Evolutionary conservation across 371 early-diverging fungal genomes (phyloP), one percentile per base, ranked within the genome.

Genomic region (Saksenaea vasiformis): DNA sequence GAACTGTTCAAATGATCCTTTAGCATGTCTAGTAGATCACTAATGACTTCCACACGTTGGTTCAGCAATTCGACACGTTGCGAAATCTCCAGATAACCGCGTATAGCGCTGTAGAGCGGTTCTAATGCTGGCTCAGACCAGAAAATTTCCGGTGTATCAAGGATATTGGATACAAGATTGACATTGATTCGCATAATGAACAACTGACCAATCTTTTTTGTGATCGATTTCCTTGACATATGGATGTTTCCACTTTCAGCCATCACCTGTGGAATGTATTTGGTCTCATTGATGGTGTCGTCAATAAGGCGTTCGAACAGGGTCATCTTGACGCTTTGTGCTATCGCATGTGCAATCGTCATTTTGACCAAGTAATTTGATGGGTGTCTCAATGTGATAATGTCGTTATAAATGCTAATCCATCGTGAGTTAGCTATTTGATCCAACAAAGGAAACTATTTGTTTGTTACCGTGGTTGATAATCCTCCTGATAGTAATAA

Each of bases 101-200:
- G 80, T 34, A 90, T 89, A 3, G 92, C 91, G 62, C 82, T 82
- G 59, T 93, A 94, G 28, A 94, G 66, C 11, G 91, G 93, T 63
- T 92, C 90, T 41, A 93, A 76, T 13, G 89, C 82, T 5, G 93
- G 93, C 61, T 93, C 91, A 11, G 91, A 89, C 93, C 93, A 93
- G 61, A 94, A 94, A 41, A 93, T 88, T 65, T 95, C 95, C 35
- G 95, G 95, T 31, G 90, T 90, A 69, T 94, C 93, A 62, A 94
- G 77, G 15, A 93, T 89, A 56, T 91, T 91, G 43, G 86, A 86
- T 14, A 95, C 94, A 17, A 95, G 78, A 67, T 93, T 94, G 56
- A 95, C 94, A 65, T 94, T 92, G 76, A 93, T 93, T 8, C 95
- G 85, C 87, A 92, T 90, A 58, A 91, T 90, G 71, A 93, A 94